A percentile compares a stretch with the other conserved stretches of the same genome.
These are phyloP conservation scores for Penicillium antarcticum DNA, from an alignment of 495 filamentous ascomycete genomes.

Conservation along the genomic window DNA sequence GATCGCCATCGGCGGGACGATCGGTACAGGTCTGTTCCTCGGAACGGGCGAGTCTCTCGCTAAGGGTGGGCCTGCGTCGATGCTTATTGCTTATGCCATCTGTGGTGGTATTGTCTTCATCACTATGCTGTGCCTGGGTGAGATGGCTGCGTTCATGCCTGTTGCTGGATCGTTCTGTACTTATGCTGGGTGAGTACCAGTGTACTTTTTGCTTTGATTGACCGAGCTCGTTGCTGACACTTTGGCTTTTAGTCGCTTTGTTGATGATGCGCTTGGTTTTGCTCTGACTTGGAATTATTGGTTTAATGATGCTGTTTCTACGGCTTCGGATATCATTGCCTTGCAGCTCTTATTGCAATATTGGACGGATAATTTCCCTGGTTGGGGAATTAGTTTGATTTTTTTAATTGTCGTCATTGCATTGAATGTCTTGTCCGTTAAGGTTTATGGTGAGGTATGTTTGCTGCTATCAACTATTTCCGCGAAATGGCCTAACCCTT, in stretches of 20 bases:
- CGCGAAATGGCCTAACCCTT: neutral
- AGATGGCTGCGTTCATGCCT: constrained; percentile 50
- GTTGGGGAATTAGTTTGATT: constrained; percentile 51
- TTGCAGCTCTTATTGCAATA: constrained; percentile 51
- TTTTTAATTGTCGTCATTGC: constrained; percentile 48
- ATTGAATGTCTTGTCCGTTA: constrained; percentile 50
- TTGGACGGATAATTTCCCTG: constrained; percentile 51
- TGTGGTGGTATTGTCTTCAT: constrained; percentile 48
- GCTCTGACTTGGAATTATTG: constrained; percentile 57
- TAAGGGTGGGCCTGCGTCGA: constrained; percentile 60
- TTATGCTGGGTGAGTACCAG: constrained; percentile 43
- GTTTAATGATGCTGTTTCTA: constrained; percentile 58
- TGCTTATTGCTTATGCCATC: constrained; percentile 53
- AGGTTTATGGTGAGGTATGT: constrained; percentile 52
- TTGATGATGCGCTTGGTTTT: constrained; percentile 55
- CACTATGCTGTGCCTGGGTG: constrained; percentile 48
- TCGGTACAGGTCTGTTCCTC: constrained; percentile 64
- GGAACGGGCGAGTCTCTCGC: constrained; percentile 58
- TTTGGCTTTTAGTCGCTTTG: constrained; percentile 42
- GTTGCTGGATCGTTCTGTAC: constrained; percentile 51
- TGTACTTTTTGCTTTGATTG: neutral
- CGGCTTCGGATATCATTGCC: constrained; percentile 52
- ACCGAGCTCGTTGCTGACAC: neutral
- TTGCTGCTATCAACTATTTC: neutral
- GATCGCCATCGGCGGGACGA: constrained; percentile 61